Base-by-base conservation (phyloP, 805 yeast genomes). In the Candida stauntonica region DNA sequence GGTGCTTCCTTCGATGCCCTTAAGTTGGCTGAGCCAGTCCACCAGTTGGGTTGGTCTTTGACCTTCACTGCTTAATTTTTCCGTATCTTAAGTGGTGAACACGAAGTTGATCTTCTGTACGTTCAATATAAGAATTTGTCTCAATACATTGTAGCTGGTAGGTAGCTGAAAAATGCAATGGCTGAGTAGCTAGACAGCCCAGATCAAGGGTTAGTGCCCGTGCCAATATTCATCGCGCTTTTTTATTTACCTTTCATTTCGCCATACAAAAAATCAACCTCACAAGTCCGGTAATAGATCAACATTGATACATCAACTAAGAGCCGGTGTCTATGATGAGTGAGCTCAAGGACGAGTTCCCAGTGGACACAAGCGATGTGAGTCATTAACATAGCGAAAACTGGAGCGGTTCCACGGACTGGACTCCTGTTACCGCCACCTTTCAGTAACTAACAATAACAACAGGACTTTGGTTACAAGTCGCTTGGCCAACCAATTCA, bases 1-100 rank as follows among this genome's bases (percentile, higher is more conserved):
- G 99, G 99, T 77, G 85, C 94, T 58, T 87, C 95, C 49, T 81
- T 93, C 70, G 96, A 93, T 69, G 95, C 97, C 59, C 78, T 89
- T 69, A 85, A 91, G 69, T 77, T 91, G 63, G 81, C 86, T 63
- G 97, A 89, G 76, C 86, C 96, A 51, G 95, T 93, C 61, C 99
- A 93, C 81, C 89, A 93, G 80, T 76, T 93, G 61, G 99, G 99
- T 70, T 77, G 87, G 73, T 86, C 96, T 41, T 77, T 93, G 67
- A 77, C 95, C 51, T 91, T 91, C 75, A 71, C 95, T 57, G 95
- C 95, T 66, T 91, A 81, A 67, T 35, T 29, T 15, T 11, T 5
- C 14, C 15, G 21, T 8, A 5, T 23, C 11, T 15, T 17, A 15
- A 13, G 7, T 16, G 31, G 4, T 16, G 18, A 11, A 17, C 6